These are phyloP conservation scores for Podaxis carcinomalis DNA, from an alignment of 768 basidiomycete genomes.

Conservation along the genomic window DNA sequence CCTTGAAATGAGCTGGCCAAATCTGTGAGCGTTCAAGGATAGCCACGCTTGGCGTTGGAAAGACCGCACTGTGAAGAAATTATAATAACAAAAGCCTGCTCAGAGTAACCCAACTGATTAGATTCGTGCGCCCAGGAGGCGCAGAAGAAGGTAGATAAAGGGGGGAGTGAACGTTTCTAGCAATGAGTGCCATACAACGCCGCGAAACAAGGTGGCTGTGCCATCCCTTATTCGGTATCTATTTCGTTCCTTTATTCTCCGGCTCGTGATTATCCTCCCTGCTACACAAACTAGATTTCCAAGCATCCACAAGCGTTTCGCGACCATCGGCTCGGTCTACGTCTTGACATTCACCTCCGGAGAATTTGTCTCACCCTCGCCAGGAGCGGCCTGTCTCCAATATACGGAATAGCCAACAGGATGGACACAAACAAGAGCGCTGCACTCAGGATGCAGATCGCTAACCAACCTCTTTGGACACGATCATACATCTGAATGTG, in stretches of 20 bases:
- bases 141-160: not conserved
- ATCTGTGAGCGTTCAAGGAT: not conserved
- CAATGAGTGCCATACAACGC: not conserved
- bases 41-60: not conserved
- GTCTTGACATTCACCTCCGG: not conserved
- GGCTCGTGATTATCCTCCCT: not conserved
- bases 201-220: slow-evolving; percentile 12
- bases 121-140: not conserved
- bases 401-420: slow-evolving; percentile 38
- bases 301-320: not conserved
- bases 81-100: not conserved
- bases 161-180: not conserved
- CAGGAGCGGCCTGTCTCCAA: slow-evolving; percentile 43
- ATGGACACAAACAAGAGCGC: slow-evolving; percentile 36
- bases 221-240: not conserved
- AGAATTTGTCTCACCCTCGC: not conserved
- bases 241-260: not conserved
- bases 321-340: not conserved
- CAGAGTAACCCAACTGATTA: not conserved
- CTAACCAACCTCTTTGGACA: slow-evolving; percentile 53
- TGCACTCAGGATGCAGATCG: slow-evolving; percentile 45
- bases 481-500: slow-evolving; percentile 54
- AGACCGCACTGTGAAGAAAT: not conserved
- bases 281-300: not conserved
- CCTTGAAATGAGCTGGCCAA: slow-evolving; percentile 2